phyloP scores from a whole-genome alignment of 805 yeast genomes.

The Ogataea thermomethanolica region DNA sequence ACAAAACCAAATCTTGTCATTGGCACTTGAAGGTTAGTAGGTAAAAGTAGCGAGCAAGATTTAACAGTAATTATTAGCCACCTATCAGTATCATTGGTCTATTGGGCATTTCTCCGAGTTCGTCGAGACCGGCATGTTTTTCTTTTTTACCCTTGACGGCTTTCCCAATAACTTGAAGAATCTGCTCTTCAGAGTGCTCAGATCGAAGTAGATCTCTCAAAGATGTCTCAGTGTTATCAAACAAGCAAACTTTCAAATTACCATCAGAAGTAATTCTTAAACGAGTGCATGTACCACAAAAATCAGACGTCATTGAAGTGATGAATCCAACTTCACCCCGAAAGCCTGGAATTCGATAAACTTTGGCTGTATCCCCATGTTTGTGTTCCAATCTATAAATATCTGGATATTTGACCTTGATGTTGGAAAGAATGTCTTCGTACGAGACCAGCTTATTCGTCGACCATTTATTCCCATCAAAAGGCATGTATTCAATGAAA shows the following conservation, averaged over 20 bases:
- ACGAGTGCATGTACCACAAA: slow-evolving; percentile 51
- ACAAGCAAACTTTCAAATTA: slow-evolving; percentile 50
- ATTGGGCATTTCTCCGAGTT: slow-evolving; percentile 43
- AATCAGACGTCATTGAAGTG: slow-evolving; percentile 53
- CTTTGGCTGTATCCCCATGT: slow-evolving; percentile 49
- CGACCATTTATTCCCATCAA: slow-evolving; percentile 53
- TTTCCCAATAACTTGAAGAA: slow-evolving; percentile 39
- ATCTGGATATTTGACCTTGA: slow-evolving; percentile 31
- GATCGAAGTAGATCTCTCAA: slow-evolving; percentile 42
- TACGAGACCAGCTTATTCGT: slow-evolving; percentile 42
- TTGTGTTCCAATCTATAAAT: slow-evolving; percentile 23
- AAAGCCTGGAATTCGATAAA: slow-evolving; percentile 41
- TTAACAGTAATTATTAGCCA: slow-evolving; percentile 33
- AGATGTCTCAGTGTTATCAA: slow-evolving; percentile 50
- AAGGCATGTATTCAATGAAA: slow-evolving; percentile 59
- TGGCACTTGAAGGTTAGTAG: slow-evolving; percentile 9
- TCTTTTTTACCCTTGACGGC: slow-evolving; percentile 47
- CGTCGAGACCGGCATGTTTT: slow-evolving; percentile 50
- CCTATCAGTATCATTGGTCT: slow-evolving; percentile 58
- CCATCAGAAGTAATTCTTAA: slow-evolving; percentile 52
- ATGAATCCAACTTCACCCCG: slow-evolving; percentile 49
- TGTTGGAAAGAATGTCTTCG: slow-evolving; percentile 39
- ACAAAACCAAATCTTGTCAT: too few relatives aligned
- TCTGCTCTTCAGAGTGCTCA: slow-evolving; percentile 34
- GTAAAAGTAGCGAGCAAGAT: neutral